Evolutionary conservation across 179 eudicot species (phyloP), one percentile per base, ranked within the genome.

Genomic region (Beta macrorhiza): DNA sequence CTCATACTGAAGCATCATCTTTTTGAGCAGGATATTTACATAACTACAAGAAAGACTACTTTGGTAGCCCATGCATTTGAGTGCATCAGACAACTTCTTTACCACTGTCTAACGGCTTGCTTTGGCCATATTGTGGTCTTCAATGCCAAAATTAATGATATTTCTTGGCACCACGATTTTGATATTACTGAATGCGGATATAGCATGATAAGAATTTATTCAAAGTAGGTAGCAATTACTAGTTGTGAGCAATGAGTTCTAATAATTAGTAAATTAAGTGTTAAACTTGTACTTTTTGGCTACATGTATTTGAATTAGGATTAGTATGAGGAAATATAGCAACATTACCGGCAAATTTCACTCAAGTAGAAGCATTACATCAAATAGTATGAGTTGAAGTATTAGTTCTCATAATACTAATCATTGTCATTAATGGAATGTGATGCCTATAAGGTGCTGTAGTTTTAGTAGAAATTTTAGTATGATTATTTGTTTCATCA

Each of bases 71-170:
- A 7, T 49, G 53, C 53, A 6, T 49, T 49, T 49, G 10, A 49
- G 53, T 49, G 53, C 53, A 6, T 49, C 11, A 49, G 53, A 49
- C 11, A 49, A 9, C 53, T 7, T 49, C 42, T 37, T 5, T 5
- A 49, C 7, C 53, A 6, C 53, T 61, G 10, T 61, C 29, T 61
- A 5, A 17, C 11, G 25, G 9, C 65, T 16, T 61, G 65, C 65
- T 61, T 61, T n/a, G 65, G 65, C 25, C 65, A 17, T 58, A 58
- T 58, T 61, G 65, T n/a, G 65, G n/a, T n/a, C 65, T 61, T 61
- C 25, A n/a, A 10, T 10, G 59, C 4, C 59, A 56, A 13, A 56
- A 56, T 13, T 56, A 56, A 56, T 11, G 15, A 15, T 56, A 3
- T 56, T 56, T 56, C 15, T 13, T 56, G 59, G 59, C 17, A 15